Evolutionary conservation across 176 grass and related monocot genomes (phyloP).

Genomic region (Ampelocalamus luodianensis): DNA sequence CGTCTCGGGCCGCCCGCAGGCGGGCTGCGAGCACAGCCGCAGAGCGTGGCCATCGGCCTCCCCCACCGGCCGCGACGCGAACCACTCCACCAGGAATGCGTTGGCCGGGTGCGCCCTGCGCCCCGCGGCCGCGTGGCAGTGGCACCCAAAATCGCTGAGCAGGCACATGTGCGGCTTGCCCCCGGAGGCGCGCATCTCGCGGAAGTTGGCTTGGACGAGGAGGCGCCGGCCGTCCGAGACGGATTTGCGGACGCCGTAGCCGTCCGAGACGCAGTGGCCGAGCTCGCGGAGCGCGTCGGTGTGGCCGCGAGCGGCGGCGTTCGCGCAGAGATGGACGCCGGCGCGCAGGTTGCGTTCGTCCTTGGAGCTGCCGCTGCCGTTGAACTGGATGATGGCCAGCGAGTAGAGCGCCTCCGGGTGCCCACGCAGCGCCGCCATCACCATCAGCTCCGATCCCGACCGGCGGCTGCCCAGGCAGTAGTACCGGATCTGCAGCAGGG

Average conservation of each 20-base stretch:
- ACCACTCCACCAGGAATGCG: conserved; percentile 78
- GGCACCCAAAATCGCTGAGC: conserved; percentile 55
- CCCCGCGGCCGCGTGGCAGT: conserved; percentile 30
- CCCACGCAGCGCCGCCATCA: conserved; percentile 62
- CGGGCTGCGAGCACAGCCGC: conserved; percentile 64
- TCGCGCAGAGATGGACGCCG: conserved; percentile 63
- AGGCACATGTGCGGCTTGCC: conserved; percentile 34
- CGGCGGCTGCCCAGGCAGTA: conserved; percentile 63
- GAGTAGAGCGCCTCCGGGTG: conserved; percentile 75
- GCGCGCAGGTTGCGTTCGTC: conserved; percentile 58
- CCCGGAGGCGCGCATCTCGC: conserved; percentile 40
- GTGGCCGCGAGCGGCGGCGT: conserved; percentile 67
- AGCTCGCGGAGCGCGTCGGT: conserved; percentile 76
- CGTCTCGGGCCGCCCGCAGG: conserved; percentile 68
- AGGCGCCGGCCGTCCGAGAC: conserved; percentile 57
- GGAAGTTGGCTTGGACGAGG: conserved; percentile 64
- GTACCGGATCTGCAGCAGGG: conserved; percentile 58
- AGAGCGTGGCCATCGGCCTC: conserved; percentile 15
- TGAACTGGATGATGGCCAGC: conserved; percentile 74
- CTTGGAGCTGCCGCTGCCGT: conserved; percentile 62
- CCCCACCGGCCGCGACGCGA: conserved; percentile 32
- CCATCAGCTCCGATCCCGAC: conserved; percentile 60
- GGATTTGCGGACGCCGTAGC: conserved; percentile 60
- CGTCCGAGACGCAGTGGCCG: conserved; percentile 76
- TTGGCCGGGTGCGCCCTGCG: conserved; percentile 62